phyloP scores from a whole-genome alignment of 805 yeast species.

The Saturnispora ahearnii region DNA sequence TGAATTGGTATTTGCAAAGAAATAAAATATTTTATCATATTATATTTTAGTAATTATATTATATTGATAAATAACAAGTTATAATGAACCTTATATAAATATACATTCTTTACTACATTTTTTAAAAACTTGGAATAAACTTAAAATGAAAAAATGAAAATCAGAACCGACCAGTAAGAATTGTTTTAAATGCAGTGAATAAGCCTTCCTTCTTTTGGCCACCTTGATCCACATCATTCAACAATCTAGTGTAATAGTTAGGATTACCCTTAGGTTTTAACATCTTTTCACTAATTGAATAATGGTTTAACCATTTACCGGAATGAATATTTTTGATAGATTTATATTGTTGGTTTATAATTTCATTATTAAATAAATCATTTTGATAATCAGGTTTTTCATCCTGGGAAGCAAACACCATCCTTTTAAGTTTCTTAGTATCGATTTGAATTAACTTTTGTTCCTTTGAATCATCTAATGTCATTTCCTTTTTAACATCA shows the following conservation, averaged over 20 bases:
- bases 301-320: conserved; percentile 56
- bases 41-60: not conserved
- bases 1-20: conserved; percentile 27
- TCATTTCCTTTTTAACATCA: conserved; percentile 28
- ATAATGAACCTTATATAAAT: not conserved
- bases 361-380: conserved; percentile 42
- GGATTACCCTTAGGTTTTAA: conserved; percentile 81
- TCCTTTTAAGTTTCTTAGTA: conserved; percentile 31
- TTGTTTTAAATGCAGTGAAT: conserved; percentile 60
- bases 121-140: not conserved
- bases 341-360: conserved; percentile 43
- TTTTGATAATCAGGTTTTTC: conserved; percentile 34
- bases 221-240: conserved; percentile 50
- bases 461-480: conserved; percentile 29
- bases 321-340: conserved; percentile 49
- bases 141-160: not conserved
- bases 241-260: conserved; percentile 59
- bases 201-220: conserved; percentile 65
- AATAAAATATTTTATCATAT: conserved; percentile 5
- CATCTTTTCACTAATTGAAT: conserved; percentile 56
- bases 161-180: conserved; percentile 58
- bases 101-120: not conserved
- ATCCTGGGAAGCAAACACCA: conserved; percentile 29
- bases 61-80: not conserved
- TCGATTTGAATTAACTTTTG: conserved; percentile 28